Base-by-base conservation (phyloP, 148 eudicot species). In the Rhododendron griersonianum region DNA sequence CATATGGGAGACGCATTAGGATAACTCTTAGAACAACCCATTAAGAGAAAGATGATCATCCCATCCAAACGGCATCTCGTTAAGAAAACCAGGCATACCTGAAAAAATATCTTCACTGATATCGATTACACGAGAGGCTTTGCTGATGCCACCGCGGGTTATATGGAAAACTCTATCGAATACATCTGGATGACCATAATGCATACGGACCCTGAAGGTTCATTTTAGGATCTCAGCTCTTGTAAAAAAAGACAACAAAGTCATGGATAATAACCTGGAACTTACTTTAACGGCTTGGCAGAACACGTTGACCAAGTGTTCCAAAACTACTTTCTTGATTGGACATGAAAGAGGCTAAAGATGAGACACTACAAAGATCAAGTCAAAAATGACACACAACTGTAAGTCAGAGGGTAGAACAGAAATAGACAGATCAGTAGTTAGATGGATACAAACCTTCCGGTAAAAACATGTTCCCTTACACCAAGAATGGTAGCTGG, bases 171-270 rank as follows among this genome's bases (percentile, higher is more conserved):
- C 94, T 91, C 98, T 90, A 88, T 97, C 99, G 88, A 97, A 97
- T 82, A 97, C 96, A 93, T 97, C 99, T 11, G 98, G 99, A 91
- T 97, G 99, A 50, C 99, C 99, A 92, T 97, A 97, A 91, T 97
- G 99, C 99, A 97, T 97, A 69, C 99, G 98, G 33, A 95, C 96
- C 95, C 98, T 97, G 91, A 55, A 81, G 25, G 82, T 33, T n/a
- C 83, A 48, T 81, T 67, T 78, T 86, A 67, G 25, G 67, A 81
- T 25, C 44, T 74, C 59, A 83, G 78, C 41, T 67, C 10, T 8
- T 59, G 44, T 35, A 44, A 77, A 87, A 19, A 37, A 83, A 61
- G 21, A 51, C 76, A n/a, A 67, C 41, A 50, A 28, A 51, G 50
- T 51, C 85, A 77, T 37, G 69, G 14, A n/a, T n/a, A 69, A 45